Evolutionary conservation across 2,329 filamentous ascomycete genomes (phyloP).

Genomic region (Paecilomyces fulvus): DNA sequence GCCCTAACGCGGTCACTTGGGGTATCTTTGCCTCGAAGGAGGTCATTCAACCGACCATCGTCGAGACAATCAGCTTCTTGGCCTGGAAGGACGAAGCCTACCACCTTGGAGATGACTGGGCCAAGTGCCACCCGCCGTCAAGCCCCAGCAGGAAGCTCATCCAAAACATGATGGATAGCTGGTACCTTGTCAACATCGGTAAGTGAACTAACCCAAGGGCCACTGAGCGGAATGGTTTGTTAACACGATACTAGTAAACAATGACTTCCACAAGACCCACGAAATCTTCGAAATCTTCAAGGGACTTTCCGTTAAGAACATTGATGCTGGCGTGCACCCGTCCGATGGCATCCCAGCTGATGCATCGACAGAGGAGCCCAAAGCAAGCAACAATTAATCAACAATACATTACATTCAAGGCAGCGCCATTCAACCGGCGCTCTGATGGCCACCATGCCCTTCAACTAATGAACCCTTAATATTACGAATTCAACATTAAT

Average conservation of each 20-base stretch:
- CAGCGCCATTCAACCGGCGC: neutral
- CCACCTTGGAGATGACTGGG: constrained; percentile 86
- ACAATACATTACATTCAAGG: constrained; percentile 5
- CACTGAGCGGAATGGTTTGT: constrained; percentile 5
- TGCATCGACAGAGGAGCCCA: constrained; percentile 15
- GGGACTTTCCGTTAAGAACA: constrained; percentile 47
- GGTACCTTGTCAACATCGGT: constrained; percentile 95
- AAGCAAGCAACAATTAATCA: constrained; percentile 5
- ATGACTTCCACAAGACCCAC: constrained; percentile 82
- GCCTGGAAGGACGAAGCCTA: constrained; percentile 99
- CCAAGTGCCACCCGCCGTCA: constrained; percentile 71
- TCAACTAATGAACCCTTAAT: neutral
- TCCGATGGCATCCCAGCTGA: constrained; percentile 7
- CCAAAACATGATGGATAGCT: constrained; percentile 74
- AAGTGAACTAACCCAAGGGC: constrained; percentile 29
- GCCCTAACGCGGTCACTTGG: constrained; percentile 98
- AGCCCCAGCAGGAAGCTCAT: constrained; percentile 74
- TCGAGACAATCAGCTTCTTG: constrained; percentile 93
- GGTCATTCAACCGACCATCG: constrained; percentile 99
- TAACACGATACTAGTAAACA: constrained; percentile 62
- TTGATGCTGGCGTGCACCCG: constrained; percentile 22
- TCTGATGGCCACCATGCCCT: neutral
- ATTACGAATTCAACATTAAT: neutral
- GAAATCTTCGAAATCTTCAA: constrained; percentile 83
- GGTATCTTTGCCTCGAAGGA: constrained; percentile 98